Conservation (phyloP, 306 rosid genomes). For the Vigna angularis region DNA sequence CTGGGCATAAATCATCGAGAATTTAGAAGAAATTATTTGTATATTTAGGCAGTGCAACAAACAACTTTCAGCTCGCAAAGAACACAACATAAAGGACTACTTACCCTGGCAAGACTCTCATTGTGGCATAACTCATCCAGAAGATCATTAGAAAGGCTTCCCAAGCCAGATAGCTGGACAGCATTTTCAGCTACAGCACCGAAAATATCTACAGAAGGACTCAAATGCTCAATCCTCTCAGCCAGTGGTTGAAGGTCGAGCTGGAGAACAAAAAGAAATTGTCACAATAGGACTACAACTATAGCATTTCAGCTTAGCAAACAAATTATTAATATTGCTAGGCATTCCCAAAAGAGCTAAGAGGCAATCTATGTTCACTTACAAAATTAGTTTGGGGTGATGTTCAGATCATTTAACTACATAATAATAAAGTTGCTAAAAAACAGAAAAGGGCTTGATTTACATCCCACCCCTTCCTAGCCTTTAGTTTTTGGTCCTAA, state of each 20-base stretch:
- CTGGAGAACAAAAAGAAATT: slow-evolving; percentile 48
- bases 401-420: neutral
- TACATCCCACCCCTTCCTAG: neutral
- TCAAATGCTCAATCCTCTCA: slow-evolving; percentile 60
- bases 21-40: neutral
- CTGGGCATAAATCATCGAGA: slow-evolving; percentile 16
- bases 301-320: neutral
- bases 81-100: slow-evolving; percentile 28
- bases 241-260: slow-evolving; percentile 63
- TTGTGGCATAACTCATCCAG: slow-evolving; percentile 79
- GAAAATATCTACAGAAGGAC: slow-evolving; percentile 68
- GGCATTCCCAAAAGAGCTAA: neutral
- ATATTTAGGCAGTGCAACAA: slow-evolving; percentile 14
- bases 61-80: slow-evolving; percentile 20
- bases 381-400: neutral
- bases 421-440: neutral
- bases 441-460: neutral
- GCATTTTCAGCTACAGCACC: slow-evolving; percentile 78
- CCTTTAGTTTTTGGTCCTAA: neutral
- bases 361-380: slow-evolving; percentile 5
- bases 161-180: slow-evolving; percentile 57
- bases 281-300: slow-evolving; percentile 17
- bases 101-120: slow-evolving; percentile 69
- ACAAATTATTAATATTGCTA: neutral
- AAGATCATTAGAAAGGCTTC: slow-evolving; percentile 56